Conservation (phyloP, 2,329 filamentous ascomycete species). For the Coniella lustricola region DNA sequence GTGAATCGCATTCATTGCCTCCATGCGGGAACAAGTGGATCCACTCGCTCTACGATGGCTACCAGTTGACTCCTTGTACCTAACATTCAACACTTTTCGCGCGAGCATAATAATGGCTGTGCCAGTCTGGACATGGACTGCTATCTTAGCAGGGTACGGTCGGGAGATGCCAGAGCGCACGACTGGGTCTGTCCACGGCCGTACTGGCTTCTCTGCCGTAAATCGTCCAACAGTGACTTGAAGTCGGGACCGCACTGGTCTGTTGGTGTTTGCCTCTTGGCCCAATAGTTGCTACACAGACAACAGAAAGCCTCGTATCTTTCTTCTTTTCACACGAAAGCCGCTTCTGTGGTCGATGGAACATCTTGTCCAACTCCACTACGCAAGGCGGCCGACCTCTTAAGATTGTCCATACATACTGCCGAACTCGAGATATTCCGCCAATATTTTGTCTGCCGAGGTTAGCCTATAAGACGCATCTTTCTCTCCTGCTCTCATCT, state of each 20-base stretch:
- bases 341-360: no score
- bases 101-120: no score
- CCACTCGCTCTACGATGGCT: not conserved
- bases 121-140: not conserved
- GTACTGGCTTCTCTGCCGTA: constrained; percentile 8
- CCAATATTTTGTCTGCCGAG: not conserved
- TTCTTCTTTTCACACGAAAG: constrained; percentile 1
- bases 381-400: not conserved
- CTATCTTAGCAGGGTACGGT: not conserved
- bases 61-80: no score
- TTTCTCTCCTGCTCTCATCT: not conserved
- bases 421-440: not conserved
- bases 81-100: no score
- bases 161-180: constrained; percentile 1
- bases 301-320: not conserved
- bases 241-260: not conserved
- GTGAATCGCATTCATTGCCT: not conserved
- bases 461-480: not conserved
- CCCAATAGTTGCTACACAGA: not conserved
- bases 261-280: constrained; percentile 9
- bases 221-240: constrained; percentile 12
- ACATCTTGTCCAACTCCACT: not conserved
- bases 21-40: not conserved
- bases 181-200: constrained; percentile 7
- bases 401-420: not conserved